Evolutionary conservation across 768 basidiomycete genomes (phyloP).

Genomic region (Serendipita sp.): DNA sequence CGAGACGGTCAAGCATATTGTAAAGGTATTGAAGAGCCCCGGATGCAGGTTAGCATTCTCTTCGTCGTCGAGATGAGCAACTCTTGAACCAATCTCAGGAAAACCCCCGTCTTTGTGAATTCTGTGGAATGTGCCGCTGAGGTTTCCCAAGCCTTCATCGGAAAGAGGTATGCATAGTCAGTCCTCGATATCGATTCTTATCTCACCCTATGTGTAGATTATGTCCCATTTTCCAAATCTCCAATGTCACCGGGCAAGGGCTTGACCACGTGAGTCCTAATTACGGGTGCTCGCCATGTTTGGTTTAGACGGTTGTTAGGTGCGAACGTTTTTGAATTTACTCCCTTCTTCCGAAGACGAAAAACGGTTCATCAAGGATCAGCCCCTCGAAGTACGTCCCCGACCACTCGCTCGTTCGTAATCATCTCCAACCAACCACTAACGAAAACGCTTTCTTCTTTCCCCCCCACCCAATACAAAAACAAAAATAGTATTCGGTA

Average conservation of each 20-base stretch:
- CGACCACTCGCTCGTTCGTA: background rate
- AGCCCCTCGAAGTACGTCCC: conserved; percentile 51
- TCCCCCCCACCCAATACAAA: background rate
- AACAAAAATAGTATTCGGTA: conserved; percentile 51
- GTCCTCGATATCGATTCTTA: background rate
- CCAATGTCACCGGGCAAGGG: conserved; percentile 90
- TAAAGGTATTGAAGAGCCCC: conserved; percentile 81
- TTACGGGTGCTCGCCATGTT: background rate
- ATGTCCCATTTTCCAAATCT: conserved; percentile 82
- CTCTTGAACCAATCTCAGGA: conserved; percentile 26
- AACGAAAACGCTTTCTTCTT: background rate
- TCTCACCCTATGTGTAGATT: conserved; percentile 28
- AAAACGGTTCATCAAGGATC: conserved; percentile 63
- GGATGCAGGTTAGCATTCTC: conserved; percentile 55
- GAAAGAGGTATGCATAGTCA: conserved; percentile 35
- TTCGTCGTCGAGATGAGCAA: background rate
- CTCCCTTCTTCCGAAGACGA: conserved; percentile 78
- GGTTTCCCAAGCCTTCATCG: conserved; percentile 53
- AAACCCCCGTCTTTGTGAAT: conserved; percentile 70
- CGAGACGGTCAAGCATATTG: conserved; percentile 85
- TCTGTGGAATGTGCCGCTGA: conserved; percentile 68
- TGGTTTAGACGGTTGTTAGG: conserved; percentile 22
- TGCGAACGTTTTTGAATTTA: conserved; percentile 81
- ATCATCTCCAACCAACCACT: background rate
- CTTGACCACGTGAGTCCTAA: conserved; percentile 45